Evolutionary conservation across 805 yeast species (phyloP), one percentile per base, ranked within the genome.

Genomic region (Wickerhamomyces strasburgensis): DNA sequence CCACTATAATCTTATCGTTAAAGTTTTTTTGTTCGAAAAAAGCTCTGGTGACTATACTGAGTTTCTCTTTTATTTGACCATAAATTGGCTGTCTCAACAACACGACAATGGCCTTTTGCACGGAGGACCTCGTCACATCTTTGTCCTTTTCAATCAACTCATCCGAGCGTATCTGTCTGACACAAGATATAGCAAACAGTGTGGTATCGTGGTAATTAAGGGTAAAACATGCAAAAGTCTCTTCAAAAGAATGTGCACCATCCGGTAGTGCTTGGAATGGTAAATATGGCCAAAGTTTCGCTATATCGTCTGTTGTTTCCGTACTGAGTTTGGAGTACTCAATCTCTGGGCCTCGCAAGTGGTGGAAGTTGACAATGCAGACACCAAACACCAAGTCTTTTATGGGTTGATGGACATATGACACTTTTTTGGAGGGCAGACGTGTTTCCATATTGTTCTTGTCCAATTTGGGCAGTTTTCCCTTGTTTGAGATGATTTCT

Each of bases 241-340:
- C 98, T 56, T 88, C 95, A 55, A 80, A 90, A 16, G 89, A 70
- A 58, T 93, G 98, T 3, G 94, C 81, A 5, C 98, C 98, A 61
- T 93, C 98, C 0, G 98, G 98, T 16, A 93, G 64, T 2, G 96
- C 95, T 56, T 89, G 97, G 54, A 93, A 93, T 3, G 98, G 94
- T 29, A 93, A 61, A 52, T 81, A 78, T 9, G 93, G 88, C 89
- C 96, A 93, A 14, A 83, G 62, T 3, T 62, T 51, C 1, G 70
- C 54, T 25, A 53, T 43, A 13, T 58, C 49, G 16, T 62, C 62
- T 21, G 61, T 64, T 19, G 60, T 64, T 2, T 33, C 27, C n/a
- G 37, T 42, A 14, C 31, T 29, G n/a, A 29, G 10, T 10, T 42
- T 34, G 87, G 96, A 85, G 61, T 85, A 88, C 59, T 90, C 97